Percentiles rank a stretch among this genome's conserved stretches.
Evolutionary conservation across 495 filamentous ascomycete species (phyloP).

Genomic region (Echria macrotheca): DNA sequence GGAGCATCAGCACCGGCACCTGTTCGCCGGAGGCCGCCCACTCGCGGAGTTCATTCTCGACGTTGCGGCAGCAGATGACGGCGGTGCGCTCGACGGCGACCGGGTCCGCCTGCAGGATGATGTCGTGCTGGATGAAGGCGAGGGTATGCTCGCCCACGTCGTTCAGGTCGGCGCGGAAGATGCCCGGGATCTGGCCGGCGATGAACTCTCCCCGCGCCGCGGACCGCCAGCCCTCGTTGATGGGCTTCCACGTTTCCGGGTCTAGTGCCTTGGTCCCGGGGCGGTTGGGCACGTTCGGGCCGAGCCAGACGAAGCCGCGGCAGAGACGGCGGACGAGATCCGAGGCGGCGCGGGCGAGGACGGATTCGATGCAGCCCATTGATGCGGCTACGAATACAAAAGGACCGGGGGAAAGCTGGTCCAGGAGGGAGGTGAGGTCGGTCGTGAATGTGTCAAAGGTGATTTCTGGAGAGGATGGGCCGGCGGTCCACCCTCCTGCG

Average conservation of each 20-base stretch:
- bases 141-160: too few relatives aligned
- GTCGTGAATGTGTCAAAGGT: constrained; percentile 21
- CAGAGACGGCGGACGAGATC: background rate
- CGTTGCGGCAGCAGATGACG: too few relatives aligned
- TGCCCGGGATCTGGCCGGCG: background rate
- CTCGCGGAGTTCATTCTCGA: too few relatives aligned
- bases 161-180: background rate
- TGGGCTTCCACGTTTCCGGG: background rate
- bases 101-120: constrained; percentile 11
- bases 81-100: constrained; percentile 12
- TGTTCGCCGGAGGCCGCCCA: background rate
- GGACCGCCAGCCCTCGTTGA: background rate
- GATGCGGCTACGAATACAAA: constrained; percentile 23
- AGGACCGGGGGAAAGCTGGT: background rate
- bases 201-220: background rate
- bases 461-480: constrained; percentile 4
- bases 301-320: constrained; percentile 18
- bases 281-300: constrained; percentile 15
- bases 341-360: constrained; percentile 10
- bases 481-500: too few relatives aligned
- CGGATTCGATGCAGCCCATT: constrained; percentile 22
- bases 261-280: background rate
- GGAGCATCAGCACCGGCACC: constrained; percentile 12
- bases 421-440: constrained; percentile 10
- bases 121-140: too few relatives aligned